Evolutionary conservation across 306 rosid genomes (phyloP).

Genomic region (Hippophae tibetana): DNA sequence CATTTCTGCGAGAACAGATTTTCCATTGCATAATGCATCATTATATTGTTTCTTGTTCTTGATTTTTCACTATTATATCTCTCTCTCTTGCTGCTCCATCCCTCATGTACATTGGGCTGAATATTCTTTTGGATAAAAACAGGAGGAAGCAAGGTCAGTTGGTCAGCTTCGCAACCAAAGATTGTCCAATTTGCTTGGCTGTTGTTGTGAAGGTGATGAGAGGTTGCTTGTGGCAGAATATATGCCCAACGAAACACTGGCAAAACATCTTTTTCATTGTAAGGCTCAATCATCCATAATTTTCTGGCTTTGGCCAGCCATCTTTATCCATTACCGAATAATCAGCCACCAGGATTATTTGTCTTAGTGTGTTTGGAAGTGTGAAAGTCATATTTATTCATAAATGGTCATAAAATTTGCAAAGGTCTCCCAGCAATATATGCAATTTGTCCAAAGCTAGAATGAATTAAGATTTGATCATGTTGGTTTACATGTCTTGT

Average conservation of each 20-base stretch:
- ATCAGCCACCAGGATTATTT: background rate
- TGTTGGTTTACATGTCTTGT: background rate
- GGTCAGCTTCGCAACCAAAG: slow-evolving; percentile 79
- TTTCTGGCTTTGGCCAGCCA: background rate
- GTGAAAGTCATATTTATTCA: background rate
- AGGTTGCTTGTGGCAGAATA: slow-evolving; percentile 78
- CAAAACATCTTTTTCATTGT: slow-evolving; percentile 74
- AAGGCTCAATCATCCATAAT: slow-evolving; percentile 19
- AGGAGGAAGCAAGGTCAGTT: slow-evolving; percentile 75
- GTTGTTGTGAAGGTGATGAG: slow-evolving; percentile 67
- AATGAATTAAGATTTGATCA: background rate
- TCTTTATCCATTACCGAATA: background rate
- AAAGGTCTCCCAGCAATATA: background rate
- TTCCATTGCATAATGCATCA: too few species aligned
- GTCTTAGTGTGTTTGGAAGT: too few species aligned
- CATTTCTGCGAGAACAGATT: too few species aligned
- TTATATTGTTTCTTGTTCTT: background rate
- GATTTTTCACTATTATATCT: background rate
- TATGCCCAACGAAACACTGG: slow-evolving; percentile 79
- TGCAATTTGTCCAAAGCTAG: background rate
- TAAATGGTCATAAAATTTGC: background rate
- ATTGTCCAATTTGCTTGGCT: slow-evolving; percentile 64
- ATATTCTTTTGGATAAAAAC: slow-evolving; percentile 12
- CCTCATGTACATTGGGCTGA: background rate
- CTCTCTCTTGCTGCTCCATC: too few species aligned